Conservation (phyloP, 1,284 basidiomycete species). For the Marasmius oreades region DNA sequence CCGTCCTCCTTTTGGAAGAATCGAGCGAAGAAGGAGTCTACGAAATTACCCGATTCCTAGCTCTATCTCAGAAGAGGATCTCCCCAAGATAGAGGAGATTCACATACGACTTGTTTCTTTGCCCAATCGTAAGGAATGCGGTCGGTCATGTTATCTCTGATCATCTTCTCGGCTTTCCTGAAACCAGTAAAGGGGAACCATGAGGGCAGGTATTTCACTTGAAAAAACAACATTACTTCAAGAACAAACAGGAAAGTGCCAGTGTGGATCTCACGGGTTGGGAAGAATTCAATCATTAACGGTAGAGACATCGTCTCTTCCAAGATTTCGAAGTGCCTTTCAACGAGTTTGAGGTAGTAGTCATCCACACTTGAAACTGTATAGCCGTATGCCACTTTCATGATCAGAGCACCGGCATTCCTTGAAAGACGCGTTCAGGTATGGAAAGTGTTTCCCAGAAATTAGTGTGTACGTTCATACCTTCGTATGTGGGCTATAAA, state of each 20-base stretch:
- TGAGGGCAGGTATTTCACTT: slow-evolving; percentile 18
- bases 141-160: slow-evolving; percentile 8
- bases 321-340: neutral
- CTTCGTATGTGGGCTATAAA: neutral
- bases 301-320: neutral
- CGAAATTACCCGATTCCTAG: neutral
- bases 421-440: neutral
- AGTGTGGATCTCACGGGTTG: slow-evolving; percentile 19
- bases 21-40: slow-evolving; percentile 1
- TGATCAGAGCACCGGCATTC: neutral
- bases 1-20: slow-evolving; percentile 1
- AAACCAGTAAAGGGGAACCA: slow-evolving; percentile 23
- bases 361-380: neutral
- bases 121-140: slow-evolving; percentile 14
- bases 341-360: neutral
- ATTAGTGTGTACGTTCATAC: too few species aligned
- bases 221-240: neutral
- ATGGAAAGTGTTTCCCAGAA: too few species aligned
- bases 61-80: too few species aligned
- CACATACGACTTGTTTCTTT: slow-evolving; percentile 15
- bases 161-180: slow-evolving; percentile 7
- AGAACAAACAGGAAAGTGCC: neutral
- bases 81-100: too few species aligned
- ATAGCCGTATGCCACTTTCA: slow-evolving; percentile 2
- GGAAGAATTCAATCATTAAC: neutral